A percentile compares a stretch with the other conserved stretches of the same genome.
These are phyloP conservation scores for Apophysomyces elegans DNA, from an alignment of 371 early-diverging fungal genomes.

Conservation along the genomic window DNA sequence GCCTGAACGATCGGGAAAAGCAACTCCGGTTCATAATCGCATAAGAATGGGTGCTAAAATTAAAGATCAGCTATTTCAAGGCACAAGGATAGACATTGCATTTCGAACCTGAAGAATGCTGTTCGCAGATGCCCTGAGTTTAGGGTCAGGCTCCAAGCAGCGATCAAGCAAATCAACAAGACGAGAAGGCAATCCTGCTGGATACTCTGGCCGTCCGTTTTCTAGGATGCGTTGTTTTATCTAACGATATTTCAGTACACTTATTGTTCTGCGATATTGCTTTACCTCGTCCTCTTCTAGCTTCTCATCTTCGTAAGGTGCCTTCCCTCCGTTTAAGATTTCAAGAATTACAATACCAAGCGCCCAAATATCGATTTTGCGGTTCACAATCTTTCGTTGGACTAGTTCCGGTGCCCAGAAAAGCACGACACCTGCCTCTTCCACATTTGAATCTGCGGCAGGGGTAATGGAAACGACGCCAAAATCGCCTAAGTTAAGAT, in stretches of 20 bases:
- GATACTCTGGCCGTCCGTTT: conserved; percentile 44
- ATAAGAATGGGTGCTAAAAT: conserved; percentile 44
- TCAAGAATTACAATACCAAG: conserved; percentile 55
- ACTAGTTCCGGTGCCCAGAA: conserved; percentile 60
- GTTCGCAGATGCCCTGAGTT: conserved; percentile 36
- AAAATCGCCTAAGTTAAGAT: conserved; percentile 44
- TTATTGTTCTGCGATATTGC: background rate
- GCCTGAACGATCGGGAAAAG: conserved; percentile 37
- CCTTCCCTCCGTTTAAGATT: conserved; percentile 51
- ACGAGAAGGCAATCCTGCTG: conserved; percentile 38
- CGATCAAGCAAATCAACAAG: conserved; percentile 43
- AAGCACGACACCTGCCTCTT: conserved; percentile 58
- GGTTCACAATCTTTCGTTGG: conserved; percentile 47
- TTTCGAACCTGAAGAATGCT: conserved; percentile 39
- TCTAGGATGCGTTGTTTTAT: conserved; percentile 52
- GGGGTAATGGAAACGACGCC: conserved; percentile 56
- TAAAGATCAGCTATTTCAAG: conserved; percentile 10
- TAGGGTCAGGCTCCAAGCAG: conserved; percentile 47
- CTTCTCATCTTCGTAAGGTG: conserved; percentile 56
- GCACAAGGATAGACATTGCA: background rate
- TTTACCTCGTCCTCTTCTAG: conserved; percentile 51
- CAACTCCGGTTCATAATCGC: conserved; percentile 42
- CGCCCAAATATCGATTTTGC: conserved; percentile 55
- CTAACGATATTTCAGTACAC: conserved; percentile 20
- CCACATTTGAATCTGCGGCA: conserved; percentile 50